Evolutionary conservation across 2,329 filamentous ascomycete species (phyloP).

Genomic region (Xylariaceae sp.): DNA sequence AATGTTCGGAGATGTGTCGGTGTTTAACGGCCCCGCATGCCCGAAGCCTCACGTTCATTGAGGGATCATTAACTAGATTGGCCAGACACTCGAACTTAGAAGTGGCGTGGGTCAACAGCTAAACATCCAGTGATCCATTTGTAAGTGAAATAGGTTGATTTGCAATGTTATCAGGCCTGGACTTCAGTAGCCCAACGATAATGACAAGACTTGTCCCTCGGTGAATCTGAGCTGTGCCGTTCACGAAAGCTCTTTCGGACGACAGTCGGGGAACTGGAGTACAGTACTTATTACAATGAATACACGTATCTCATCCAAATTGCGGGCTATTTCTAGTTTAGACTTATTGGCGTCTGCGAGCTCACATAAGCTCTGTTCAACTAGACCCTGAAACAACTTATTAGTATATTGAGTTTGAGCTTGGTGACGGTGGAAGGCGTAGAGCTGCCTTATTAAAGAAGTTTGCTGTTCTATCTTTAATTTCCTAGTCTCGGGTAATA

Average conservation of each 20-base stretch:
- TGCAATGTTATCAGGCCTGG: background rate
- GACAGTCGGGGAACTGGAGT: background rate
- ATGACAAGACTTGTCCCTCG: background rate
- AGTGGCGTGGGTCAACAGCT: background rate
- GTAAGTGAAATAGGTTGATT: background rate
- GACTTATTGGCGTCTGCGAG: too few relatives aligned
- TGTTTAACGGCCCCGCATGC: constrained; percentile 20
- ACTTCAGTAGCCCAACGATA: background rate
- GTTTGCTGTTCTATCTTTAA: too few relatives aligned
- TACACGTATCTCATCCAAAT: too few relatives aligned
- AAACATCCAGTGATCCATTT: background rate
- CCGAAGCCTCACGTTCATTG: too few relatives aligned
- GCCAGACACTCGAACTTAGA: background rate
- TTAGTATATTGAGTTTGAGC: too few relatives aligned
- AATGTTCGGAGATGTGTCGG: constrained; percentile 29
- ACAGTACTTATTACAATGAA: background rate
- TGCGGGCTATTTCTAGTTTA: too few relatives aligned
- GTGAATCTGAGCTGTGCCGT: background rate
- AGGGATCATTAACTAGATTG: too few relatives aligned
- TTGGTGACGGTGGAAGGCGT: too few relatives aligned
- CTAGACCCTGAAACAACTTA: too few relatives aligned
- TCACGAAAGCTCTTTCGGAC: background rate
- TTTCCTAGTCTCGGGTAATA: too few relatives aligned
- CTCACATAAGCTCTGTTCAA: too few relatives aligned
- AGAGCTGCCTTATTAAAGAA: too few relatives aligned